A percentile compares a stretch with the other conserved stretches of the same genome.
Evolutionary conservation across 257 asterid genomes (phyloP).

Genomic region (Osmanthus fragrans): DNA sequence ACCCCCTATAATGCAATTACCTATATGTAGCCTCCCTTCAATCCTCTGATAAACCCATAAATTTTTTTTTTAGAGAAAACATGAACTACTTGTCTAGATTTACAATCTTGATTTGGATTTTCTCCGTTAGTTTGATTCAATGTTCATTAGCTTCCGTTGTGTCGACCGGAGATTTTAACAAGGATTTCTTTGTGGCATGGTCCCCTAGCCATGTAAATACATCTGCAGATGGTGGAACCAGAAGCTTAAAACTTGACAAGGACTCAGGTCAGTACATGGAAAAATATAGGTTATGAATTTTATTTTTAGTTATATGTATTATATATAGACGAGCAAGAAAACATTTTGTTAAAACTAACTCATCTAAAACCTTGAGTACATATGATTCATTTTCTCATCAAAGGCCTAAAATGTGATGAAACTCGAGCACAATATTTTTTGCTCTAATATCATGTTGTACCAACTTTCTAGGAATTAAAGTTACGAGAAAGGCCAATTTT

Average conservation of each 20-base stretch:
- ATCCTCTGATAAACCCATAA: background rate
- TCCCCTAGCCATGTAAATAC: slow-evolving; percentile 74
- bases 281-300: background rate
- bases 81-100: slow-evolving; percentile 27
- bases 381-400: background rate
- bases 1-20: slow-evolving; percentile 32
- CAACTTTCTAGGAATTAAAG: background rate
- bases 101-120: slow-evolving; percentile 17
- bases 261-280: slow-evolving; percentile 41
- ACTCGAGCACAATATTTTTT: background rate
- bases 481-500: background rate
- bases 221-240: slow-evolving; percentile 59
- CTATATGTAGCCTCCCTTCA: slow-evolving; percentile 14
- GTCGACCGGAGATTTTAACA: slow-evolving; percentile 80
- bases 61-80: slow-evolving; percentile 4
- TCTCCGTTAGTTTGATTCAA: slow-evolving; percentile 17
- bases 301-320: background rate
- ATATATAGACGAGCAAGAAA: background rate
- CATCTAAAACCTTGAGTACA: background rate
- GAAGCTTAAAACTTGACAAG: slow-evolving; percentile 61
- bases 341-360: background rate
- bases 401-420: too few relatives aligned
- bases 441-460: background rate
- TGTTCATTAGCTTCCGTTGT: slow-evolving; percentile 54
- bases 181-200: slow-evolving; percentile 77